Evolutionary conservation across 225 moss, liverwort and hornwort species (phyloP), one percentile per base, ranked within the genome.

Genomic region (Thuidium tamariscinum): DNA sequence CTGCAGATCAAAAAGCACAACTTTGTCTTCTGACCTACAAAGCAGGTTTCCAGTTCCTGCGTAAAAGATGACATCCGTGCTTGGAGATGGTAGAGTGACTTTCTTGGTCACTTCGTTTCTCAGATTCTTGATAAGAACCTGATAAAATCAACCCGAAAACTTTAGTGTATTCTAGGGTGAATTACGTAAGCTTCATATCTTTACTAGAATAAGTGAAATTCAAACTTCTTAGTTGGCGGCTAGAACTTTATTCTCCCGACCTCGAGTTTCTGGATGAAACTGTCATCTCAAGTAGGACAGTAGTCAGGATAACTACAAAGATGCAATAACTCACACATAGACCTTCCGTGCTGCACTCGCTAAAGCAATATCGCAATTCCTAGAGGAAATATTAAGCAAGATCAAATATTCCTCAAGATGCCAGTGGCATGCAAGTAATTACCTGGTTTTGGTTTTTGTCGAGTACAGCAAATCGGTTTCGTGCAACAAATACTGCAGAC

Each of bases 61-160:
- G 82, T 98, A 98, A 80, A 98, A 98, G 34, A 97, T 92, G 27
- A 93, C 88, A 82, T 98, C 98, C 44, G 95, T 96, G 82, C 95
- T 94, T 41, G 98, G 90, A 81, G 95, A 94, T 61, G 96, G 95
- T 37, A 98, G 86, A 64, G 80, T 91, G 65, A 95, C 95, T 89
- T 95, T 96, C 93, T 98, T 98, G 65, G 96, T 98, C 71, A 96
- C 95, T 91, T 98, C 98, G 86, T 98, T 98, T 82, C 94, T 95
- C 87, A 98, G 87, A 86, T 98, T 96, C 93, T 95, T 96, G 79
- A 98, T 98, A 48, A 86, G 86, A 44, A 99, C 94, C 94, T 98
- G 95, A 74, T 79, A 36, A 61, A 85, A 86, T 60, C 96, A 94
- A 39, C 63, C 61, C 55, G 4, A 49, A 86, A 76, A 39, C 8